These are phyloP conservation scores for Zymoseptoria pseudotritici DNA, from an alignment of 2,329 filamentous ascomycete genomes.

Conservation along the genomic window DNA sequence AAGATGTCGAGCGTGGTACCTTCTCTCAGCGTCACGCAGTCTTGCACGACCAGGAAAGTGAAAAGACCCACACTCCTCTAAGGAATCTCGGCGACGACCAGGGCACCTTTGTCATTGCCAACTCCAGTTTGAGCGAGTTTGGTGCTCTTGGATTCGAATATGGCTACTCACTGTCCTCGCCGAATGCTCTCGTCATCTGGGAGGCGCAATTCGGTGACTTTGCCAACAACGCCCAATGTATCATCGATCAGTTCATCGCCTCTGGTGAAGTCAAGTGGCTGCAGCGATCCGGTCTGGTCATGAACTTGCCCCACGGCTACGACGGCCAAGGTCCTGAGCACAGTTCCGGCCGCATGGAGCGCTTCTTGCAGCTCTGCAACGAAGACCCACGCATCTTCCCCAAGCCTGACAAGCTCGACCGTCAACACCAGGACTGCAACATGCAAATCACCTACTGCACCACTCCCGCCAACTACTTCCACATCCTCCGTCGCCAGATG, in stretches of 20 bases:
- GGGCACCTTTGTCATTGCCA: slow-evolving; percentile 91
- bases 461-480: slow-evolving; percentile 92
- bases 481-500: slow-evolving; percentile 93
- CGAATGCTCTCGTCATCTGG: slow-evolving; percentile 97
- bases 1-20: slow-evolving; percentile 98
- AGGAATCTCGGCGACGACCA: slow-evolving; percentile 86
- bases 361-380: slow-evolving; percentile 94
- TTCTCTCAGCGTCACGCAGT: slow-evolving; percentile 98
- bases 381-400: slow-evolving; percentile 95
- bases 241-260: slow-evolving; percentile 97
- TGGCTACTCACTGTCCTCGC: slow-evolving; percentile 93
- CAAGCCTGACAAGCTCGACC: slow-evolving; percentile 75
- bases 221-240: slow-evolving; percentile 97
- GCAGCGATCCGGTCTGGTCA: slow-evolving; percentile 90
- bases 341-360: slow-evolving; percentile 93
- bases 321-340: slow-evolving; percentile 98
- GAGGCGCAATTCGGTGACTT: slow-evolving; percentile 99
- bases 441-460: slow-evolving; percentile 98
- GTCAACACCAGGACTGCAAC: slow-evolving; percentile 99
- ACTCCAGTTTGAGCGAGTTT: slow-evolving; percentile 77
- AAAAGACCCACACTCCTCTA: slow-evolving; percentile 86
- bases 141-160: slow-evolving; percentile 91
- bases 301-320: slow-evolving; percentile 95
- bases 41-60: slow-evolving; percentile 93
- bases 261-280: slow-evolving; percentile 98